phyloP scores from a whole-genome alignment of 1,139 yeast genomes.

The Magnusiomyces tetraspermus region DNA sequence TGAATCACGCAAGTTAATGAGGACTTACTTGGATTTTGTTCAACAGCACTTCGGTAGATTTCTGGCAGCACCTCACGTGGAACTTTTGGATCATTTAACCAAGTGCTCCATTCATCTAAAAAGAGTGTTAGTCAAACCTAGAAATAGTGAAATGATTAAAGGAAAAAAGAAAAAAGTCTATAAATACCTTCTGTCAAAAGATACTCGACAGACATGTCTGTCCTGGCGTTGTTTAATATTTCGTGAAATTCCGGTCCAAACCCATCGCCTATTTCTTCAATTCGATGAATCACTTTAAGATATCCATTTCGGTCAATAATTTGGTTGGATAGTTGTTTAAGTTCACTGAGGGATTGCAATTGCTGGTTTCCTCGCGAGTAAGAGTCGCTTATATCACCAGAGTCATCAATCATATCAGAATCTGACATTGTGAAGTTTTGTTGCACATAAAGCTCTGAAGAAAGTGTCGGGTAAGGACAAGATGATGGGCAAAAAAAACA shows the following conservation, averaged over 20 bases:
- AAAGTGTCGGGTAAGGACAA: too few species aligned
- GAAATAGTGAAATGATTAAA: background rate
- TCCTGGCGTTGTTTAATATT: background rate
- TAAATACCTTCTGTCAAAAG: background rate
- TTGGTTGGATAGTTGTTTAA: background rate
- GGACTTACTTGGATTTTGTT: slow-evolving; percentile 15
- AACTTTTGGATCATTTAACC: slow-evolving; percentile 18
- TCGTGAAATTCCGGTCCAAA: background rate
- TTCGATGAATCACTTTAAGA: background rate
- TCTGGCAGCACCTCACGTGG: slow-evolving; percentile 10
- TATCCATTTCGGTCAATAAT: background rate
- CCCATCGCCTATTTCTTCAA: background rate
- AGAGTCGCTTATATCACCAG: background rate
- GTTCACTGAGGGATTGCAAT: background rate
- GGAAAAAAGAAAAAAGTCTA: background rate
- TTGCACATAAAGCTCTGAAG: too few species aligned
- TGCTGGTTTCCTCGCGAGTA: background rate
- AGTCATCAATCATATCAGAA: background rate
- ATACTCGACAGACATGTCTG: background rate
- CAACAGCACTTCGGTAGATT: slow-evolving; percentile 20
- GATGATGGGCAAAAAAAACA: too few species aligned
- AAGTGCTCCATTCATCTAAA: slow-evolving; percentile 22
- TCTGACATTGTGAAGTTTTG: background rate
- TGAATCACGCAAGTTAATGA: background rate
- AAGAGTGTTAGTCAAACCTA: slow-evolving; percentile 7